phyloP scores from a whole-genome alignment of 78 protist genomes.

The Polysphondylium violaceum region DNA sequence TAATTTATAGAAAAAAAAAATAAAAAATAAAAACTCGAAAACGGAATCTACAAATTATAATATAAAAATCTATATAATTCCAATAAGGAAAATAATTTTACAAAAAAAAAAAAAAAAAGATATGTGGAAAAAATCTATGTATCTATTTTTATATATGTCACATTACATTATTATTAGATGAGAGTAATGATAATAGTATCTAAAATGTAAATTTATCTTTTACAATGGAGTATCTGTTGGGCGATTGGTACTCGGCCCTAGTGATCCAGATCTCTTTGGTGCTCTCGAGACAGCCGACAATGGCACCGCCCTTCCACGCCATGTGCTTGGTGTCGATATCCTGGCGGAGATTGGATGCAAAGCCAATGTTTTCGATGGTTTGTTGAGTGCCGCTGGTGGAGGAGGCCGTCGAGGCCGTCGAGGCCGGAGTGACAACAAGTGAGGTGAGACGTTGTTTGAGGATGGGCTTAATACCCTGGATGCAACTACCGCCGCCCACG shows the following conservation, averaged over 20 bases:
- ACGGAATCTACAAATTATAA: too few relatives aligned
- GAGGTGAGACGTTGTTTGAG: not conserved
- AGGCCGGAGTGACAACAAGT: not conserved
- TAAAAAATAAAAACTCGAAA: too few relatives aligned
- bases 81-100: not conserved
- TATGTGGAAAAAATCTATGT: too few relatives aligned
- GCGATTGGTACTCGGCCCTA: conserved; percentile 12
- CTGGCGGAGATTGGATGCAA: not conserved
- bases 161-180: not conserved
- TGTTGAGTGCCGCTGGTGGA: not conserved
- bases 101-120: too few relatives aligned
- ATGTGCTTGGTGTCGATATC: conserved; percentile 25
- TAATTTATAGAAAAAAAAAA: too few relatives aligned
- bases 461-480: conserved; percentile 19
- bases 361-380: conserved; percentile 12
- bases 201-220: conserved; percentile 52
- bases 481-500: conserved; percentile 52
- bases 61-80: too few relatives aligned
- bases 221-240: not conserved
- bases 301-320: conserved; percentile 79
- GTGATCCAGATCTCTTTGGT: conserved; percentile 75
- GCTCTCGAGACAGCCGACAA: conserved; percentile 69
- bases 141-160: not conserved
- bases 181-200: too few relatives aligned
- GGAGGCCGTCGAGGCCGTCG: not conserved